Conservation (phyloP, 768 basidiomycete species). For the Kwoniella europaea region DNA sequence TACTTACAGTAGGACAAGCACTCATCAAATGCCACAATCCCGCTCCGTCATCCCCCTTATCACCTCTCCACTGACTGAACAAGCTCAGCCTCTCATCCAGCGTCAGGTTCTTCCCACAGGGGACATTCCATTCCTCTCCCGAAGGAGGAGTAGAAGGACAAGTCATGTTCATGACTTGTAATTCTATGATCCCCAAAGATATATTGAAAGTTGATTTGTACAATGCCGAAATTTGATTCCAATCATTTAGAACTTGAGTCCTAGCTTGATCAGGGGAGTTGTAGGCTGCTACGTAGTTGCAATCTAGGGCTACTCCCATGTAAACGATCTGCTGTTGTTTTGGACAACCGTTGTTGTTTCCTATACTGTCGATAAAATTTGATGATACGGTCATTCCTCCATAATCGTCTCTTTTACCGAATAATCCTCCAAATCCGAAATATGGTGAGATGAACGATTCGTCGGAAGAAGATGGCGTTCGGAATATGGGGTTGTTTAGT, state of each 20-base stretch:
- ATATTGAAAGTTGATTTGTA: constrained; percentile 76
- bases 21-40: constrained; percentile 91
- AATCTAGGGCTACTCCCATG: constrained; percentile 88
- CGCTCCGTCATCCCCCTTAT: constrained; percentile 71
- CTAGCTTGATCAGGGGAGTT: constrained; percentile 71
- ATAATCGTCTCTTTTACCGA: constrained; percentile 32
- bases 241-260: constrained; percentile 73
- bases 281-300: constrained; percentile 72
- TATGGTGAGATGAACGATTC: constrained; percentile 5
- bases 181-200: constrained; percentile 78
- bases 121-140: constrained; percentile 75
- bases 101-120: constrained; percentile 64
- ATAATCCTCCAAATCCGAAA: constrained; percentile 10
- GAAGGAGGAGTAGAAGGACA: constrained; percentile 68
- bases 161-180: constrained; percentile 71
- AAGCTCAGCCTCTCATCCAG: constrained; percentile 75
- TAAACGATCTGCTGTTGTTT: constrained; percentile 72
- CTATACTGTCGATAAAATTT: constrained; percentile 75
- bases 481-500: constrained; percentile 59
- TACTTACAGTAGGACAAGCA: constrained; percentile 49
- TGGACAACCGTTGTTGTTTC: constrained; percentile 73
- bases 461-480: neutral
- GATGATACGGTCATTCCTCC: constrained; percentile 46
- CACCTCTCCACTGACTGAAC: constrained; percentile 82
- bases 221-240: constrained; percentile 65